Base-by-base conservation (phyloP, 768 basidiomycete genomes). In the Hydnomerulius pinastri region DNA sequence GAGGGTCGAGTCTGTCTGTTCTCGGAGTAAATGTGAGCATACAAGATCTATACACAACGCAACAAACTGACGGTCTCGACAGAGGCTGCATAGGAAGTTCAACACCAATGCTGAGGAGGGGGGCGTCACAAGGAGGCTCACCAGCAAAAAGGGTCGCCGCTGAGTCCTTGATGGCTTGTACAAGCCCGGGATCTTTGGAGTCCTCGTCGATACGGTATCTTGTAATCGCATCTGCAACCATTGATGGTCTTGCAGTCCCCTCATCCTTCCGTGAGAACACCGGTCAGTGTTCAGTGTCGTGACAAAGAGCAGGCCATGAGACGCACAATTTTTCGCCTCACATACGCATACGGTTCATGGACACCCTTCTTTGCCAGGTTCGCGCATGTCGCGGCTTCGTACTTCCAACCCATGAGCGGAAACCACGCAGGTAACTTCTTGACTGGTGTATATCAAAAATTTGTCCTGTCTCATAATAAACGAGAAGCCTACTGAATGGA, bases 11-110 rank as follows among this genome's bases (percentile, higher is more conserved):
- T 57, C 51, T 9, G 65, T 70, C 69, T 71, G 25, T 36, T 5
- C 15, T 33, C 3, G 9, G 21, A 20, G 32, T 20, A 4, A 30
- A n/a, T 21, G 27, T 24, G 1, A 30, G 7, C 15, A 11, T n/a
- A n/a, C n/a, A n/a, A n/a, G n/a, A n/a, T n/a, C n/a, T n/a, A n/a
- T n/a, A 28, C 24, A 7, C 2, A 4, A 43, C n/a, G 11, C 4
- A 48, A 45, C 3, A 6, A 27, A 60, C 65, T 10, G 50, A 70
- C 70, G 12, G 70, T 66, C 47, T 70, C 67, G 2, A 67, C 53
- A 2, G 67, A 58, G 30, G 60, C 71, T 71, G 32, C n/a, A n/a
- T n/a, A 43, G 5, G 17, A 45, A 21, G 24, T 30, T 43, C 11
- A 47, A 40, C 11, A 4, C 12, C n/a, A n/a, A n/a, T n/a, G n/a